Conservation (phyloP, 768 basidiomycete genomes). For the Amanita fuliginea region DNA sequence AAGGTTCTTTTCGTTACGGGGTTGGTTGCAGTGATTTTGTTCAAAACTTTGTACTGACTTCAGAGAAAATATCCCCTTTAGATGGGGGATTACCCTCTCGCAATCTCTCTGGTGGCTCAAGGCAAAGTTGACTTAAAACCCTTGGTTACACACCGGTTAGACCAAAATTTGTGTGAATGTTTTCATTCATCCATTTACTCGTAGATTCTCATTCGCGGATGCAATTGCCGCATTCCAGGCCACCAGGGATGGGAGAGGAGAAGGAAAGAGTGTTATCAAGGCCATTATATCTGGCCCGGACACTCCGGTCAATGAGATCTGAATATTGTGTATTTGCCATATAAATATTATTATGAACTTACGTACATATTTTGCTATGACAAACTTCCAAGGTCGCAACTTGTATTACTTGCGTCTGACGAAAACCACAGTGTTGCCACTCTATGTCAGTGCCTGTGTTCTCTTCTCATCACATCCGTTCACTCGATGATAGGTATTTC, state of each 20-base stretch:
- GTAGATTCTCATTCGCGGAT: conserved; percentile 64
- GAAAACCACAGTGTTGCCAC: conserved; percentile 57
- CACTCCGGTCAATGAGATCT: conserved; percentile 3
- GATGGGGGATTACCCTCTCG: conserved; percentile 80
- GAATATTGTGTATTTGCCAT: neutral
- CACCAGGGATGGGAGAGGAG: conserved; percentile 72
- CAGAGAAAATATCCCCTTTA: conserved; percentile 15
- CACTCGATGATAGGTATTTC: conserved; percentile 45
- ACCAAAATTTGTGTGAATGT: neutral
- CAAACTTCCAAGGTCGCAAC: conserved; percentile 57
- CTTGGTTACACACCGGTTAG: conserved; percentile 78
- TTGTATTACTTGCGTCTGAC: conserved; percentile 78
- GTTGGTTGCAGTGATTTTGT: conserved; percentile 25
- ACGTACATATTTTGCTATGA: neutral
- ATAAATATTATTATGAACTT: neutral
- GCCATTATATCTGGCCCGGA: conserved; percentile 80
- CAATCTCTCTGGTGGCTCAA: conserved; percentile 72
- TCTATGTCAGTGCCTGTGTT: conserved; percentile 44
- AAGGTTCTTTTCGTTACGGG: conserved; percentile 90
- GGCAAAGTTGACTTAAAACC: conserved; percentile 83
- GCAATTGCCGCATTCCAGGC: conserved; percentile 75
- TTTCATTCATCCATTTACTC: neutral
- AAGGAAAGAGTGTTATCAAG: conserved; percentile 86
- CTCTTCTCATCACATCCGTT: neutral
- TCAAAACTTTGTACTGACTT: neutral